Conservation (phyloP, 257 asterid species). For the Solanum piurae region DNA sequence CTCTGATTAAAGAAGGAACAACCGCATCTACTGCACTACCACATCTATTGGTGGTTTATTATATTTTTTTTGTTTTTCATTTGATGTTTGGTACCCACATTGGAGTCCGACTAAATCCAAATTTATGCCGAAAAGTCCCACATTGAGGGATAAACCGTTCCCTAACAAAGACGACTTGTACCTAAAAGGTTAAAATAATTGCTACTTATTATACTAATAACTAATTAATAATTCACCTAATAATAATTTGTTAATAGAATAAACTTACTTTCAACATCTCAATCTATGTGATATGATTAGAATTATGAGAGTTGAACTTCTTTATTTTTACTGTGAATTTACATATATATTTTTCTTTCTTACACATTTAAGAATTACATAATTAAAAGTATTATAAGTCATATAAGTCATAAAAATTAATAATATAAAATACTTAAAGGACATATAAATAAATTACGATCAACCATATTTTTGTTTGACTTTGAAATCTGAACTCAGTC, state of each 20-base stretch:
- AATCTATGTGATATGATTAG: background rate
- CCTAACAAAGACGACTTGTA: background rate
- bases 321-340: background rate
- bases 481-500: background rate
- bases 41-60: background rate
- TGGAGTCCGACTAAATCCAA: accelerated
- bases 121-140: accelerated
- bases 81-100: too few relatives aligned
- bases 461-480: background rate
- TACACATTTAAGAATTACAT: background rate
- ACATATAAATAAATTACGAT: background rate
- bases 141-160: background rate
- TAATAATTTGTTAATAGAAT: background rate
- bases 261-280: background rate
- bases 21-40: background rate
- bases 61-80: too few relatives aligned
- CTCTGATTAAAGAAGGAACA: too few relatives aligned
- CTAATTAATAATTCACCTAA: background rate
- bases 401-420: background rate
- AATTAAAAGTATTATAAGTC: background rate
- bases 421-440: background rate
- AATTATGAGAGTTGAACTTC: background rate
- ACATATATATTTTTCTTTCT: background rate
- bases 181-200: background rate
- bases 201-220: background rate